Base-by-base conservation (phyloP, 257 asterid species). In the Catharanthus roseus region DNA sequence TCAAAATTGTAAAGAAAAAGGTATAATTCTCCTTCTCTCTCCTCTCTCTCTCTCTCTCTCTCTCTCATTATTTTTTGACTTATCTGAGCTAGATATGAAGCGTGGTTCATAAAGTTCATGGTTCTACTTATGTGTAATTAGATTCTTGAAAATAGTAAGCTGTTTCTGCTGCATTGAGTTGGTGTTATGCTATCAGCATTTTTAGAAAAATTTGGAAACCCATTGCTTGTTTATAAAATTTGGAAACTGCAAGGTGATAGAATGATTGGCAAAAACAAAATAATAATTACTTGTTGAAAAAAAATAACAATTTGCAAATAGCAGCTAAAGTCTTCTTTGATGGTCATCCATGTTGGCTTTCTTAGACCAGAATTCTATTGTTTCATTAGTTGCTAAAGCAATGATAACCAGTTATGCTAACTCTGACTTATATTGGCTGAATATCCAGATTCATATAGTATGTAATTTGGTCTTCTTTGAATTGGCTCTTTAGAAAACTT, bases 1-100 rank as follows among this genome's bases (percentile, higher is more conserved):
- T 86, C 82, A 95, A 88, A 86, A 87, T 86, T 76, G 96, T 88
- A 51, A 88, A 75, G 96, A 95, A 89, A 77, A 95, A 85, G 93
- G 97, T 70, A 79, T 75, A 84, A 74, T 73, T 76, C 57, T 68
- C 63, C 31, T 69, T 44, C 49, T 73, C 33, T n/a, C n/a, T n/a
- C n/a, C 49, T 73, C 33, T n/a, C n/a, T n/a, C n/a, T 76, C 57
- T 68, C 63, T 26, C 67, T 44, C 49, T 73, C 33, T 41, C 7
- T 10, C 47, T 36, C 33, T 47, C 51, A 49, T 41, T 71, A 23
- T 74, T 23, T 19, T 36, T 53, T n/a, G 69, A 51, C 44, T 26
- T 69, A 12, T 15, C 26, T 12, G n/a, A 58, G 10, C 29, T 45
- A 21, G 57, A 71, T 19, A 39, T 6, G 5, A 10, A 2, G n/a